These are phyloP conservation scores for Guadua angustifolia DNA, from an alignment of 176 grass and related monocot genomes.

Conservation along the genomic window DNA sequence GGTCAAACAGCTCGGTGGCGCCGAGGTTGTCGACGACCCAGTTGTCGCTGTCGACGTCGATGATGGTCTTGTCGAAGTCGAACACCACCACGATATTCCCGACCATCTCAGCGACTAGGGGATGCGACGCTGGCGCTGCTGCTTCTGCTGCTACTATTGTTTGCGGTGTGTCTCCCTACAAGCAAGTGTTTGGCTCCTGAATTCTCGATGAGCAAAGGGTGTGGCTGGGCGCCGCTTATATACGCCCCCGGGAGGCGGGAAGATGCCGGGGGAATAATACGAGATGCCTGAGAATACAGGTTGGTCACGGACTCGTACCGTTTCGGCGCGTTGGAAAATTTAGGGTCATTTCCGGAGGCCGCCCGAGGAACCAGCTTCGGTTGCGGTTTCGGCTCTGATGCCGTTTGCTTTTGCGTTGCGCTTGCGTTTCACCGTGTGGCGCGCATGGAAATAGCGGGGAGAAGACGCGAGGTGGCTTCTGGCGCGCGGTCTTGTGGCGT, in stretches of 20 bases:
- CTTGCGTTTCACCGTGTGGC: no score
- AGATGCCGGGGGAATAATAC: constrained; percentile 78
- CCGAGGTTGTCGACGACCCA: constrained; percentile 72
- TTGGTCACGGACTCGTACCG: not conserved
- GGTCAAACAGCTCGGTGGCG: constrained; percentile 66
- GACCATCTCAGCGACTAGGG: constrained; percentile 25
- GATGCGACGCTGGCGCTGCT: not conserved
- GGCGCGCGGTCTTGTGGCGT: not conserved
- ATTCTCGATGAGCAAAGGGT: not conserved
- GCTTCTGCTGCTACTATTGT: not conserved
- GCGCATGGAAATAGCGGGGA: not conserved
- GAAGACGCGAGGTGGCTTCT: not conserved
- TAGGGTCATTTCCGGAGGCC: no score
- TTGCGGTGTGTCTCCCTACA: not conserved
- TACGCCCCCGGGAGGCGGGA: constrained; percentile 30
- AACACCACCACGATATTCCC: constrained; percentile 66
- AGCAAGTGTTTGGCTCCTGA: not conserved
- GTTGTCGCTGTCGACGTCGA: constrained; percentile 92
- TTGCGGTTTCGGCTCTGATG: not conserved
- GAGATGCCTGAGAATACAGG: constrained; percentile 33
- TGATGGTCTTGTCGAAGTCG: constrained; percentile 98
- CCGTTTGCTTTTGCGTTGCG: no score
- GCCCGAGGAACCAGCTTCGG: not conserved
- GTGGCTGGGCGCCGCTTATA: constrained; percentile 21
- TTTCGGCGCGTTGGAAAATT: not conserved